These are phyloP conservation scores for Kwoniella pini DNA, from an alignment of 768 basidiomycete genomes.

Conservation along the genomic window DNA sequence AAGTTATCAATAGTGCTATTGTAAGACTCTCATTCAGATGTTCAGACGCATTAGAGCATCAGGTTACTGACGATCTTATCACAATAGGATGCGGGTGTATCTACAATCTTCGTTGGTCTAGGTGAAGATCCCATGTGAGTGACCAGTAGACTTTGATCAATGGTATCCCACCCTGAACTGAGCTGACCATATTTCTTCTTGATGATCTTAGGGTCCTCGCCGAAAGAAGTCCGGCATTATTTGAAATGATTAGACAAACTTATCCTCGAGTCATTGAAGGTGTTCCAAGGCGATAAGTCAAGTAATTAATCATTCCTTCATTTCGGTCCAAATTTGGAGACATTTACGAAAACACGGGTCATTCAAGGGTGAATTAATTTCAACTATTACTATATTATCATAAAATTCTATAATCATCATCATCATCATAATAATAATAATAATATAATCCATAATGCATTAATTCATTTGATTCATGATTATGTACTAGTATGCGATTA, in stretches of 20 bases:
- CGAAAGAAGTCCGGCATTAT: constrained; percentile 70
- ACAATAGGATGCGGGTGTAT: constrained; percentile 71
- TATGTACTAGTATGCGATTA: no score
- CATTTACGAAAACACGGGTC: no score
- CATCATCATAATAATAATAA: no score
- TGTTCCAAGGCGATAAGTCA: constrained; percentile 52
- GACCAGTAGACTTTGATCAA: neutral
- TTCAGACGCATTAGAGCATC: no score
- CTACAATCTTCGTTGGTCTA: constrained; percentile 85
- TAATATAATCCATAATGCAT: no score
- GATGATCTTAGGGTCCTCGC: constrained; percentile 60
- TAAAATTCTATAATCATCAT: no score
- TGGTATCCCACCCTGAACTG: neutral
- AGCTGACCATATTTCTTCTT: neutral
- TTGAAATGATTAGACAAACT: constrained; percentile 63
- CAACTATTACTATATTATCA: no score
- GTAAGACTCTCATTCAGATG: no score
- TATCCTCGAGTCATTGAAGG: constrained; percentile 73
- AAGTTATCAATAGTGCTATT: constrained; percentile 42
- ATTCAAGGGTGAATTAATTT: no score
- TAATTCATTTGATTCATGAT: no score
- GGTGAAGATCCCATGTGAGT: constrained; percentile 72
- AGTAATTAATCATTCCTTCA: no score
- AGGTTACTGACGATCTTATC: neutral
- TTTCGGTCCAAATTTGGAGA: no score